Conservation (phyloP, 352 stramenopile species). For the Phytophthora uliginosa region DNA sequence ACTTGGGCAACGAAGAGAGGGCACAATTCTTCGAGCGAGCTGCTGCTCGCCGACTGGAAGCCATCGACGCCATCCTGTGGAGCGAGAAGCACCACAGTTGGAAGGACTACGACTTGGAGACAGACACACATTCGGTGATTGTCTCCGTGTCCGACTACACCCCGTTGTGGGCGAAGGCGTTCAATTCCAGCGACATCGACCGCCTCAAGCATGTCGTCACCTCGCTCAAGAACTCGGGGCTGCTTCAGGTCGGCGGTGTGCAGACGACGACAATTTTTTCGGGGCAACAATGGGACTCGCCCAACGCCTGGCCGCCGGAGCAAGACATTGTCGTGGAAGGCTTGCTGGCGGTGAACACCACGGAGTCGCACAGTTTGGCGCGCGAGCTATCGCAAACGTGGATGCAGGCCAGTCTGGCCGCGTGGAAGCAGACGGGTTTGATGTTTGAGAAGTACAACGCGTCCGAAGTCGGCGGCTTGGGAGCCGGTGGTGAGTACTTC, state of each 20-base stretch:
- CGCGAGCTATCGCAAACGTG: constrained; percentile 67
- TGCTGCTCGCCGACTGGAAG: constrained; percentile 48
- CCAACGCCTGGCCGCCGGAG: constrained; percentile 89
- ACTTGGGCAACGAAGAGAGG: constrained; percentile 55
- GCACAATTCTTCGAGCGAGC: constrained; percentile 56
- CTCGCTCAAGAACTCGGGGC: constrained; percentile 62
- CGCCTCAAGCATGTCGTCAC: constrained; percentile 57
- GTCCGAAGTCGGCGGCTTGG: constrained; percentile 65
- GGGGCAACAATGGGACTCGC: constrained; percentile 90
- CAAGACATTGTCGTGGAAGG: constrained; percentile 88
- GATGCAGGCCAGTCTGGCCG: constrained; percentile 67
- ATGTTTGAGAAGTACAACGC: constrained; percentile 95
- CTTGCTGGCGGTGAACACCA: constrained; percentile 62
- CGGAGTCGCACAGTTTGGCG: constrained; percentile 60
- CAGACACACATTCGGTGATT: constrained; percentile 47
- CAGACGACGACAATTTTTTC: constrained; percentile 77
- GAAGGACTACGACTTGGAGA: constrained; percentile 83
- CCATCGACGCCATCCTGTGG: constrained; percentile 84
- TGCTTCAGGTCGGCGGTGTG: constrained; percentile 75
- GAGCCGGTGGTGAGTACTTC: constrained; percentile 89
- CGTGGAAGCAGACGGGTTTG: constrained; percentile 74
- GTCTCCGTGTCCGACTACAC: constrained; percentile 79
- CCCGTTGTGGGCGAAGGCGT: constrained; percentile 82
- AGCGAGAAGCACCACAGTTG: constrained; percentile 60
- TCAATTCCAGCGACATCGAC: constrained; percentile 54